Base-by-base conservation (phyloP, 768 basidiomycete species). In the Phanerochaete carnosa region DNA sequence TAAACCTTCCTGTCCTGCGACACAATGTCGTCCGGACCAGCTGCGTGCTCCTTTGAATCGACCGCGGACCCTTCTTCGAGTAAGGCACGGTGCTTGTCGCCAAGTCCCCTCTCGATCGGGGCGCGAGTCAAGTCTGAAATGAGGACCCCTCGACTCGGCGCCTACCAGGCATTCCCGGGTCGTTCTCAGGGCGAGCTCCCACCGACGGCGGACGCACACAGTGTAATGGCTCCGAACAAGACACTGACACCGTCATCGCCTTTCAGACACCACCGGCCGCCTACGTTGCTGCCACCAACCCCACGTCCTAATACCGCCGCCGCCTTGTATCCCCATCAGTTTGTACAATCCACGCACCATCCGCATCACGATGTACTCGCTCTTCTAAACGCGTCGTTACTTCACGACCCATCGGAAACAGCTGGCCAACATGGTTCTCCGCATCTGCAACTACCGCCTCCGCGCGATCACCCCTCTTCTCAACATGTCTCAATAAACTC, bases 401-500 rank as follows among this genome's bases (percentile, higher is more conserved):
- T 62, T 49, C 62, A 62, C 70, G 68, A 68, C 66, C 52, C 46
- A 45, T 56, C 65, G 66, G 70, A 66, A 35, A 62, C 60, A 52
- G 57, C 65, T 66, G 63, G 65, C 57, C 57, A 65, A 32, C 63
- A 71, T 71, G 70, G 70, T 64, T 62, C 52, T 62, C 58, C 65
- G 62, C 65, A 57, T 60, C 57, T 57, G 49, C 83, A 82, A 73
- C 63, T 70, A 57, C 28, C 60, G 72, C 83, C 83, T 83, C 82
- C 87, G 78, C 80, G 79, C 69, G 74, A 70, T 66, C 75, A 70
- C 60, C 68, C 76, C 64, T 59, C n/a, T n/a, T n/a, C 77, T 69
- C 75, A 82, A 66, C 73, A 89, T 90, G 88, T 67, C 70, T 69
- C 81, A 70, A 68, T 90, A 84, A 87, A 76, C 72, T 60, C 72